phyloP scores from a whole-genome alignment of 805 yeast genomes.

The Zygosaccharomyces siamensis region DNA sequence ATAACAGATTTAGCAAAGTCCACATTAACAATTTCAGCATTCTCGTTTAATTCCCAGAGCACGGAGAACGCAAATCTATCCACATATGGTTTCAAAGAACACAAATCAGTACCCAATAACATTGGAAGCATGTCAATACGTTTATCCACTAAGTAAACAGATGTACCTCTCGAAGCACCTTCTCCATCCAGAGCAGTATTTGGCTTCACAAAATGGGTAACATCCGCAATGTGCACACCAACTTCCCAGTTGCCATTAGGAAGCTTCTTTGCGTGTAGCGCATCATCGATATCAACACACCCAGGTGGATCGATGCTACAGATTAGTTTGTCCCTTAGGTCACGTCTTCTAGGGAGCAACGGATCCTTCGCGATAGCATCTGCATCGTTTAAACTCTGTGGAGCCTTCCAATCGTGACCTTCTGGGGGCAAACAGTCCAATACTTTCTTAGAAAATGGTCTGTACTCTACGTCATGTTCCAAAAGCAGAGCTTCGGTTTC shows the following conservation, averaged over 20 bases:
- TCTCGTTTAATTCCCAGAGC: constrained; percentile 86
- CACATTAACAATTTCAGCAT: constrained; percentile 78
- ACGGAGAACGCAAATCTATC: constrained; percentile 95
- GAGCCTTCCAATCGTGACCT: constrained; percentile 92
- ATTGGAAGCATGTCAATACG: constrained; percentile 98
- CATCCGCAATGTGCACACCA: constrained; percentile 99
- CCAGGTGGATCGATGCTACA: constrained; percentile 98
- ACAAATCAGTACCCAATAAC: constrained; percentile 89
- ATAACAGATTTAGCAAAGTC: constrained; percentile 84
- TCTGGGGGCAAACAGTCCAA: constrained; percentile 87
- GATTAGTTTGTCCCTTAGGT: constrained; percentile 80
- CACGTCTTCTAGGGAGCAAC: constrained; percentile 57
- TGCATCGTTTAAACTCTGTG: constrained; percentile 52
- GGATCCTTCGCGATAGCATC: constrained; percentile 49
- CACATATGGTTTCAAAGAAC: constrained; percentile 91
- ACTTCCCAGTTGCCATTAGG: constrained; percentile 95
- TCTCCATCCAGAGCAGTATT: constrained; percentile 88
- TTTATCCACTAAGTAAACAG: constrained; percentile 94
- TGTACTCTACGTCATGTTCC: constrained; percentile 94
- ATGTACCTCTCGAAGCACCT: constrained; percentile 96
- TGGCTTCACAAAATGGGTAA: constrained; percentile 92
- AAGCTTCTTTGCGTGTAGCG: constrained; percentile 76
- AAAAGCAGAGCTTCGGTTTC: constrained; percentile 91
- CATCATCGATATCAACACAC: constrained; percentile 98
- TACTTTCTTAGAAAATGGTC: constrained; percentile 91